Percentiles rank a stretch among this genome's conserved stretches.
phyloP scores from a whole-genome alignment of 139 green algal species.

The Spirogloea muscicola region DNA sequence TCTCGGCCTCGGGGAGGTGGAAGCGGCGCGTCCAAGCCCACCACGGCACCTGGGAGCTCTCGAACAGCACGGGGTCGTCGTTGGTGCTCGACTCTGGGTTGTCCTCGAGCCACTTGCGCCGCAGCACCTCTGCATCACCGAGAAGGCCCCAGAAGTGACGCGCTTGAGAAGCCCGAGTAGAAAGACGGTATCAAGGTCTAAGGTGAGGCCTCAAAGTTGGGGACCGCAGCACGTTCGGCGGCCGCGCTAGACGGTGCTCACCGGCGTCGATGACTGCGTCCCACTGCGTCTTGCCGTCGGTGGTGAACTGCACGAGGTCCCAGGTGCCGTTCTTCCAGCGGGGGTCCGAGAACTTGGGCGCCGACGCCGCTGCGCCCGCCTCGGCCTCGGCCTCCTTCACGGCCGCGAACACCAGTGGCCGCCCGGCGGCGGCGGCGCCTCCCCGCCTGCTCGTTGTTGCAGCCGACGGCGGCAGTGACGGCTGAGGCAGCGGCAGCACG shows the following conservation, averaged over 20 bases:
- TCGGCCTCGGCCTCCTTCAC: too few species aligned
- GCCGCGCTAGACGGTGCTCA: background rate
- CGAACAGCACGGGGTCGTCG: slow-evolving; percentile 54
- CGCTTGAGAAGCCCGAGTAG: background rate
- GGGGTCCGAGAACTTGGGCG: slow-evolving; percentile 40
- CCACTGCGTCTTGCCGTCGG: slow-evolving; percentile 48
- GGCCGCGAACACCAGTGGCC: too few species aligned
- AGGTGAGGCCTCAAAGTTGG: too few species aligned
- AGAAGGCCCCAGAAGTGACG: background rate
- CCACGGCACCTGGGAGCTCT: slow-evolving; percentile 52
- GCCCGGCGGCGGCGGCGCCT: too few species aligned
- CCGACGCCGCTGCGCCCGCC: too few species aligned
- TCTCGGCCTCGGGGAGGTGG: slow-evolving; percentile 62
- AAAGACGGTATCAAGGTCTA: too few species aligned
- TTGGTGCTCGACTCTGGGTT: slow-evolving; percentile 46
- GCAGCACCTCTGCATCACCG: slow-evolving; percentile 54
- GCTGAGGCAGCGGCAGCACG: too few species aligned
- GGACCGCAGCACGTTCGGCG: too few species aligned
- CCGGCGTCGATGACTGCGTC: slow-evolving; percentile 52
- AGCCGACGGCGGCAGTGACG: too few species aligned
- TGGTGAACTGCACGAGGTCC: slow-evolving; percentile 50
- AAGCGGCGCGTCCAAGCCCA: slow-evolving; percentile 59
- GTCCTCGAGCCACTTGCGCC: slow-evolving; percentile 52
- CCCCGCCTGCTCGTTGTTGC: too few species aligned
- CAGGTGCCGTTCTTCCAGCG: slow-evolving; percentile 51